Percentiles rank a stretch among this genome's conserved stretches.
Evolutionary conservation across 2,329 filamentous ascomycete species (phyloP).

Genomic region (Coniochaeta pulveracea): DNA sequence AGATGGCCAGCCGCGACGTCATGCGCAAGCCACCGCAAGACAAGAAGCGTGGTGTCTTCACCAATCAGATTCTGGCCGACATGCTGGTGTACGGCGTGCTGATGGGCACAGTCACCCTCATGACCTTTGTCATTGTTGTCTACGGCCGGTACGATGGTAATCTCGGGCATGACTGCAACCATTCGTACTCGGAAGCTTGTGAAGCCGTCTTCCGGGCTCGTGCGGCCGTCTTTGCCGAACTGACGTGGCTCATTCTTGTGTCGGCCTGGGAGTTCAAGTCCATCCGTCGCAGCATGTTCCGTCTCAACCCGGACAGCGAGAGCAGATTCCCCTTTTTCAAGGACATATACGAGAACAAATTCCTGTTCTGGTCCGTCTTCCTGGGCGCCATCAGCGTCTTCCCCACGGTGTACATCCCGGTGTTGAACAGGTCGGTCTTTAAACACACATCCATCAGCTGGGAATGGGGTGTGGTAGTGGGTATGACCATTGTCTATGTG

Average conservation of each 20-base stretch:
- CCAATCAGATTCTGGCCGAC: slow-evolving; percentile 64
- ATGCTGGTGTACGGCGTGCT: slow-evolving; percentile 70
- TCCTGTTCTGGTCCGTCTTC: slow-evolving; percentile 57
- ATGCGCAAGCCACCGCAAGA: slow-evolving; percentile 72
- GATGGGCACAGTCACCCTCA: slow-evolving; percentile 59
- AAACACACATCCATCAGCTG: slow-evolving; percentile 61
- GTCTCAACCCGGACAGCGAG: slow-evolving; percentile 42
- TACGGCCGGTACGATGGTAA: slow-evolving; percentile 43
- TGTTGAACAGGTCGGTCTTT: slow-evolving; percentile 59
- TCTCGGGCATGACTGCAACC: slow-evolving; percentile 54
- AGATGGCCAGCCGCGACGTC: slow-evolving; percentile 63
- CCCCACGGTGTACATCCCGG: slow-evolving; percentile 61
- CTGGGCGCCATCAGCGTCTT: slow-evolving; percentile 51
- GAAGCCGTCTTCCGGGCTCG: slow-evolving; percentile 55
- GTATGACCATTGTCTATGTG: slow-evolving; percentile 53
- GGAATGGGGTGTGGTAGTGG: slow-evolving; percentile 63
- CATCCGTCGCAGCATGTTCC: slow-evolving; percentile 60
- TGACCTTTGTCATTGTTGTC: slow-evolving; percentile 54
- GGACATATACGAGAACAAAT: slow-evolving; percentile 58
- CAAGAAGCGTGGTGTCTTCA: slow-evolving; percentile 59
- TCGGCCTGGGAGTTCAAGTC: slow-evolving; percentile 72
- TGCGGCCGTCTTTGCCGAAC: slow-evolving; percentile 60
- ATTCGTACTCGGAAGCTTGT: slow-evolving; percentile 42
- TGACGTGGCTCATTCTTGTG: slow-evolving; percentile 64
- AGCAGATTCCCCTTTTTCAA: slow-evolving; percentile 42